Conservation (phyloP, 768 basidiomycete species). For the Russula abietina region DNA sequence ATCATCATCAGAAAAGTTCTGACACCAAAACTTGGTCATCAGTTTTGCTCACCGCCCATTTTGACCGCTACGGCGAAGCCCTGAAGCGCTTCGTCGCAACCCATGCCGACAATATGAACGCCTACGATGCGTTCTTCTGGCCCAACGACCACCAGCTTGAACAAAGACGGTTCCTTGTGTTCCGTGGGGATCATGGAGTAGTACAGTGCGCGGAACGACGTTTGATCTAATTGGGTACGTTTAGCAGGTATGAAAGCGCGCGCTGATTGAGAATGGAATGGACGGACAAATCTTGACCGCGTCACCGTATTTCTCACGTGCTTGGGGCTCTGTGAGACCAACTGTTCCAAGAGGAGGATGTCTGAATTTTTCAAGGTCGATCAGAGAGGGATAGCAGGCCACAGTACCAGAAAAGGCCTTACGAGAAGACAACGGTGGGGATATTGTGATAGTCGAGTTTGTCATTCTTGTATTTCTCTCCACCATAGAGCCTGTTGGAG, state of each 20-base stretch:
- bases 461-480: conserved; percentile 76
- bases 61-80: conserved; percentile 97
- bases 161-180: conserved; percentile 92
- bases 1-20: not conserved
- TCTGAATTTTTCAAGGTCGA: conserved; percentile 35
- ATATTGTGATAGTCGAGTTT: conserved; percentile 88
- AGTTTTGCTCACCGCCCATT: conserved; percentile 63
- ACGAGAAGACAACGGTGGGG: conserved; percentile 96
- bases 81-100: conserved; percentile 92
- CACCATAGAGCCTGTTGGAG: conserved; percentile 86
- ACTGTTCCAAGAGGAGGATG: conserved; percentile 96
- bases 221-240: conserved; percentile 51
- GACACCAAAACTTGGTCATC: not conserved
- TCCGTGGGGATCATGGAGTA: conserved; percentile 86
- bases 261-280: conserved; percentile 7
- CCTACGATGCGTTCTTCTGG: conserved; percentile 95
- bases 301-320: conserved; percentile 81
- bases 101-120: conserved; percentile 84
- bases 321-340: conserved; percentile 90
- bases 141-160: conserved; percentile 85
- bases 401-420: conserved; percentile 32
- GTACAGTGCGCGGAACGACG: conserved; percentile 78
- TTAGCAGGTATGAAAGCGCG: not conserved
- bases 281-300: conserved; percentile 84
- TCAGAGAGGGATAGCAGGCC: conserved; percentile 7